These are phyloP conservation scores for Podila minutissima DNA, from an alignment of 192 early-diverging fungal species.

Conservation along the genomic window DNA sequence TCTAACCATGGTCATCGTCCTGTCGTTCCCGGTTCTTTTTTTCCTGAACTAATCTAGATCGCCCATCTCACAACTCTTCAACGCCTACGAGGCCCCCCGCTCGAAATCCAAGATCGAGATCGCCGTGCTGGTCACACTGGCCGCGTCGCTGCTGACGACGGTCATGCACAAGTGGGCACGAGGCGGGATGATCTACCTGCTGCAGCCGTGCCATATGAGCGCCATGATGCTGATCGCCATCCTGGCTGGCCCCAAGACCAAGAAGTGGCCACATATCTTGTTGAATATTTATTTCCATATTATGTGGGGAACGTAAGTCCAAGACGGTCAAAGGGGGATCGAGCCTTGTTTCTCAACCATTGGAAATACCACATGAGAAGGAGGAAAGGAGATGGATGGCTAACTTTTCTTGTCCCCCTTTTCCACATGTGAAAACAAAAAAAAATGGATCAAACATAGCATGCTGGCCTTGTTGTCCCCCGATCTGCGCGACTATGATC, in stretches of 20 bases:
- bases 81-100: constrained; percentile 14
- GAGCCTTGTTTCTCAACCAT: neutral
- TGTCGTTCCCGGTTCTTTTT: neutral
- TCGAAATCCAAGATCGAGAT: constrained; percentile 49
- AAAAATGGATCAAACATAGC: constrained; percentile 5
- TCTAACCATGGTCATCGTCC: too few relatives aligned
- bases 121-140: constrained; percentile 38
- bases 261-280: constrained; percentile 53
- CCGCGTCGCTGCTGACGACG: constrained; percentile 52
- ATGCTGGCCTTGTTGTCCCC: constrained; percentile 60
- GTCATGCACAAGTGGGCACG: constrained; percentile 54
- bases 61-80: constrained; percentile 37
- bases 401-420: neutral
- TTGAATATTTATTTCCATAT: constrained; percentile 69
- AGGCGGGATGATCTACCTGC: constrained; percentile 53
- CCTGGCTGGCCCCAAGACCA: constrained; percentile 54
- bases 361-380: too few relatives aligned
- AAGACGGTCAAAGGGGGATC: neutral
- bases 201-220: constrained; percentile 70
- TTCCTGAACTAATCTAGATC: constrained; percentile 19
- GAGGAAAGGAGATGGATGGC: too few relatives aligned
- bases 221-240: constrained; percentile 54
- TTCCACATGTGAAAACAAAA: constrained; percentile 3
- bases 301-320: constrained; percentile 60
- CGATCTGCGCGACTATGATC: constrained; percentile 59